Conservation (phyloP, 106 monocot genomes). For the Apostasia shenzhenica region DNA sequence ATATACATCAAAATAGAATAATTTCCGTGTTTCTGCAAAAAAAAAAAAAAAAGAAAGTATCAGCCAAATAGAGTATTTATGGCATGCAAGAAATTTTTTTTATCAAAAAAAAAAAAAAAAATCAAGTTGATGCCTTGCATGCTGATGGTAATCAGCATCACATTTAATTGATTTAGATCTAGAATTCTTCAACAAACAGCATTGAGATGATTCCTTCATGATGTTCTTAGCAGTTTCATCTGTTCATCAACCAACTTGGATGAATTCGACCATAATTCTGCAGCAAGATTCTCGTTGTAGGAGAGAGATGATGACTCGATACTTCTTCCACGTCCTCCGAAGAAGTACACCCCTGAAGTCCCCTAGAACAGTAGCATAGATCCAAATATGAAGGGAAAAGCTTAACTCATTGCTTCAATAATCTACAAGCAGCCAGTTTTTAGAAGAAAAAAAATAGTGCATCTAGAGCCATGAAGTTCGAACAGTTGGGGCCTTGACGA, state of each 20-base stretch:
- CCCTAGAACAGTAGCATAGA: constrained; percentile 31
- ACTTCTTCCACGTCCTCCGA: constrained; percentile 71
- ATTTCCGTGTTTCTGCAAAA: too few relatives aligned
- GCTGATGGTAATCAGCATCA: too few relatives aligned
- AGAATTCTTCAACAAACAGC: too few relatives aligned
- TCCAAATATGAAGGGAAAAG: neutral
- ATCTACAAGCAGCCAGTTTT: neutral
- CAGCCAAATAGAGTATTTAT: too few relatives aligned
- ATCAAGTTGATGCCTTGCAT: too few relatives aligned
- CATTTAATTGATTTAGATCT: too few relatives aligned
- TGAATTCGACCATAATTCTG: constrained; percentile 56
- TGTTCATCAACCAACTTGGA: constrained; percentile 32
- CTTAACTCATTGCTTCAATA: neutral
- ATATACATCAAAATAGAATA: too few relatives aligned
- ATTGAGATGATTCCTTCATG: too few relatives aligned
- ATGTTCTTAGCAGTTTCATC: neutral
- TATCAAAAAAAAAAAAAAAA: too few relatives aligned
- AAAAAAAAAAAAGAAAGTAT: too few relatives aligned
- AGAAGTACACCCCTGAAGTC: constrained; percentile 75
- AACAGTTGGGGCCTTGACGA: too few relatives aligned
- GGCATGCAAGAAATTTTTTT: too few relatives aligned
- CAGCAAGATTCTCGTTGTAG: constrained; percentile 38
- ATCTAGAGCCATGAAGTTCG: neutral
- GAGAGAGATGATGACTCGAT: constrained; percentile 64
- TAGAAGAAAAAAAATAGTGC: neutral